Percentiles rank a stretch among this genome's conserved stretches.
Conservation (phyloP, 345 rosid genomes). For the Gossypium longicalyx region DNA sequence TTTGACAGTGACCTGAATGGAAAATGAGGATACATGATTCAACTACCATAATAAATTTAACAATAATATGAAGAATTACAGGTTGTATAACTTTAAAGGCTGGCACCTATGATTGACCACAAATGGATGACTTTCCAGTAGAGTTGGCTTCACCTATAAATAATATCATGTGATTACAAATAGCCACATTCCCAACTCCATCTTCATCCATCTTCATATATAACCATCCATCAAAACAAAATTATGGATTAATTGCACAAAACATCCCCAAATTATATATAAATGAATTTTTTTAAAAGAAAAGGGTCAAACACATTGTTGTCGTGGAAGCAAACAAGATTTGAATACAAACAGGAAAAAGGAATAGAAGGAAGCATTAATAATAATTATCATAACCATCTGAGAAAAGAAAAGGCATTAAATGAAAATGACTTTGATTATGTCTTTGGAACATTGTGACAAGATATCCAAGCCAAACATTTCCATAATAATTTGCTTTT, state of each 20-base stretch:
- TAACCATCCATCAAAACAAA: no score
- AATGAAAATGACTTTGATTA: neutral
- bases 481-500: neutral
- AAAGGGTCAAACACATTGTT: neutral
- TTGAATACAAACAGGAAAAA: neutral
- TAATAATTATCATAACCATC: neutral
- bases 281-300: neutral
- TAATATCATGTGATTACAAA: neutral
- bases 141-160: neutral
- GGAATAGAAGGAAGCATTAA: neutral
- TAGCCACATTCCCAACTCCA: neutral
- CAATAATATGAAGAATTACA: neutral
- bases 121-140: neutral
- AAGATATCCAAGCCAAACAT: neutral
- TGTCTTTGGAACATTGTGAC: neutral
- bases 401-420: neutral
- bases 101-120: neutral
- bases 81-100: neutral
- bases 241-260: no score
- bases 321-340: neutral
- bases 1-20: neutral
- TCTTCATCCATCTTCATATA: neutral
- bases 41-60: neutral
- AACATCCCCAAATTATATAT: no score
- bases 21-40: neutral